Percentiles rank a stretch among this genome's conserved stretches.
Conservation (phyloP, 2,329 filamentous ascomycete genomes). For the Colletotrichum magnum region DNA sequence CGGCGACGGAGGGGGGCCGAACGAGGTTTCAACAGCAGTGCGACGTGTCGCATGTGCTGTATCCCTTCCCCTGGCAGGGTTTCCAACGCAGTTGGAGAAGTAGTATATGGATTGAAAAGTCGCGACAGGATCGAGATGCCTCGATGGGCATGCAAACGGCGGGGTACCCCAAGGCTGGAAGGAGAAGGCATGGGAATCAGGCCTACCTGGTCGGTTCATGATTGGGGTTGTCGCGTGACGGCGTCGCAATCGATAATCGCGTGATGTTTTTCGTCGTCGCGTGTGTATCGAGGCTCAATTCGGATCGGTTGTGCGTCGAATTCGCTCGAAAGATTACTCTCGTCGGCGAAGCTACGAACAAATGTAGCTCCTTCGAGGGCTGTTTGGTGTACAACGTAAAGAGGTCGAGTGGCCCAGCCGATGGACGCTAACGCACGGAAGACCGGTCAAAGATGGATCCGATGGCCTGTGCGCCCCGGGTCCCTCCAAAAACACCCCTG, state of each 20-base stretch:
- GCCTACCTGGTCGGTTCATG: slow-evolving; percentile 75
- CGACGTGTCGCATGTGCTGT: slow-evolving; percentile 20
- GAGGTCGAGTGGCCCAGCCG: slow-evolving; percentile 30
- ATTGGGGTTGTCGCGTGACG: slow-evolving; percentile 46
- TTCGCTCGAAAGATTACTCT: slow-evolving; percentile 33
- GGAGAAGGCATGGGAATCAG: slow-evolving; percentile 40
- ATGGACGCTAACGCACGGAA: slow-evolving; percentile 39
- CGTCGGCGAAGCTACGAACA: slow-evolving; percentile 29
- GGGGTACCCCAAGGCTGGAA: slow-evolving; percentile 36
- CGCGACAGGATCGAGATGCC: slow-evolving; percentile 22
- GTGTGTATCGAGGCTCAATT: slow-evolving; percentile 30
- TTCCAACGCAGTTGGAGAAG: neutral
- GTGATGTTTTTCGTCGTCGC: slow-evolving; percentile 40
- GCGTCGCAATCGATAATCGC: slow-evolving; percentile 28
- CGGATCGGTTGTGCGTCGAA: slow-evolving; percentile 38
- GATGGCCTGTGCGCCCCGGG: slow-evolving; percentile 37
- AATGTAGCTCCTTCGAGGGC: slow-evolving; percentile 37
- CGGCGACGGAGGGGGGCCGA: slow-evolving; percentile 21
- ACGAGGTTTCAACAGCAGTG: slow-evolving; percentile 6
- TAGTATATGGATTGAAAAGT: slow-evolving; percentile 2
- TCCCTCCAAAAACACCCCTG: slow-evolving; percentile 37
- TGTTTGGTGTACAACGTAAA: slow-evolving; percentile 35
- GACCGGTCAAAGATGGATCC: slow-evolving; percentile 42
- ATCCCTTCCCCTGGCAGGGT: neutral
- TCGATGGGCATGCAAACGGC: slow-evolving; percentile 38